These are phyloP conservation scores for Pyrus communis DNA, from an alignment of 306 rosid genomes.

Conservation along the genomic window DNA sequence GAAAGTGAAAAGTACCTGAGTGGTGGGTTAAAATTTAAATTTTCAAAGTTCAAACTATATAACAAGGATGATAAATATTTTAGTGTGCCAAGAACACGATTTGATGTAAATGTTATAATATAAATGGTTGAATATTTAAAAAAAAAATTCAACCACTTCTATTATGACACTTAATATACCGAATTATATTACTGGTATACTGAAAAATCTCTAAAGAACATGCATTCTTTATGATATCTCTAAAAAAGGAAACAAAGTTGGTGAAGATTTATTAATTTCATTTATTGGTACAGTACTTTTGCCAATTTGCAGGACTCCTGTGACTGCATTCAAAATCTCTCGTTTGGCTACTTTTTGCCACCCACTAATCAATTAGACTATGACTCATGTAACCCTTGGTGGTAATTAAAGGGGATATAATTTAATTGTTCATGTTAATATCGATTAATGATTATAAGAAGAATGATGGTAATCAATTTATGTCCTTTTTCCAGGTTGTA, in stretches of 20 bases:
- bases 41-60: neutral
- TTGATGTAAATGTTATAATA: too few species aligned
- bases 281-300: slow-evolving; percentile 23
- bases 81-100: fast-evolving
- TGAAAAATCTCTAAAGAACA: neutral
- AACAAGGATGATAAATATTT: neutral
- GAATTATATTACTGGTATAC: fast-evolving
- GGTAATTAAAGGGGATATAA: neutral
- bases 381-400: neutral
- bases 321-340: slow-evolving; percentile 53
- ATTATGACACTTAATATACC: too few species aligned
- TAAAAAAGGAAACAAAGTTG: slow-evolving; percentile 22
- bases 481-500: too few species aligned
- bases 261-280: slow-evolving; percentile 36
- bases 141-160: too few species aligned
- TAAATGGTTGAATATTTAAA: too few species aligned
- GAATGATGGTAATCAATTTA: too few species aligned
- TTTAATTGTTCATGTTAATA: neutral
- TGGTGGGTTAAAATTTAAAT: neutral
- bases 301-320: slow-evolving; percentile 44
- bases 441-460: neutral
- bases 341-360: slow-evolving; percentile 13
- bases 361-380: neutral
- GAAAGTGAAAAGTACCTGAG: neutral
- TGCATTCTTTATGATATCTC: slow-evolving; percentile 19